Evolutionary conservation across 2,329 filamentous ascomycete species (phyloP), one percentile per base, ranked within the genome.

Genomic region (Fusarium sp.): DNA sequence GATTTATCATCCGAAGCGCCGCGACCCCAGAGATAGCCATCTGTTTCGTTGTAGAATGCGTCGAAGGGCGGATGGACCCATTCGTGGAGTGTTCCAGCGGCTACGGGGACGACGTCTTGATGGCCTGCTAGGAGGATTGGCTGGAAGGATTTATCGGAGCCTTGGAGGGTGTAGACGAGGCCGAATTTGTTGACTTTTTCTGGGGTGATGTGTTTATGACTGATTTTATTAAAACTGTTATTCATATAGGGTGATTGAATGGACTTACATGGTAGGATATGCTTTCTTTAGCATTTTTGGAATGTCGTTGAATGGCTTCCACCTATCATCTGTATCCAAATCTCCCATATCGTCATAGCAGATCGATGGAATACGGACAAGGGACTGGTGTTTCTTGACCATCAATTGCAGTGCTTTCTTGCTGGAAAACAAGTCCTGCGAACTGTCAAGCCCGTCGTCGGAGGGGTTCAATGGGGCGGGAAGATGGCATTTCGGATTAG

Each of bases 161-260:
- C 89, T 18, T 86, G 75, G 69, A 90, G 82, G 2, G 88, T 90
- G 77, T 86, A 91, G 41, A 91, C 79, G 4, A 91, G 81, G 7
- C 89, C 89, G 49, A 89, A 85, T 0, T 85, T 88, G 77, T 91
- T 91, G 65, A 91, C 82, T 33, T 86, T 87, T 58, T 89, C 86
- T 8, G 85, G 74, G 17, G 72, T 75, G 61, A 83, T 82, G 25
- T 80, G 78, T 41, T 81, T 75, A 70, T 85, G 81, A n/a, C 82
- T 84, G 59, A 10, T 15, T 22, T 8, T 22, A 2, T 14, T 56
- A 54, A 38, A 33, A 58, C 29, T 15, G 11, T 7, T 12, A 6
- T 36, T 20, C 5, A 0, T 4, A 27, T 1, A 12, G 1, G 27
- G 10, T 6, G 2, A 35, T 47, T 35, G 5, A 2, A 22, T 13